These are phyloP conservation scores for Quercus phellos DNA, from an alignment of 331 rosid species.

Conservation along the genomic window DNA sequence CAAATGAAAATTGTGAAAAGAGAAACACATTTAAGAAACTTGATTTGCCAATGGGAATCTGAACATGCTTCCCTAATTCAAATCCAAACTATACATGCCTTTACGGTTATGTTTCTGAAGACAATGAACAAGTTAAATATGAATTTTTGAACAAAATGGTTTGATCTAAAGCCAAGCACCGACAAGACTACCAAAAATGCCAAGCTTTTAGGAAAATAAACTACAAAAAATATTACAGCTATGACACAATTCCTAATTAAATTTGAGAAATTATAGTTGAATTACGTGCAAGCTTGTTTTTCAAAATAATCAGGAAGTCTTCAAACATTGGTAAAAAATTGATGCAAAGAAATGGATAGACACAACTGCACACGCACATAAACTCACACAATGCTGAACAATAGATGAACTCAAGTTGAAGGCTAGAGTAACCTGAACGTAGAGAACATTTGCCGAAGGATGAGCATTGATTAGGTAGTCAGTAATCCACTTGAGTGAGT, in stretches of 20 bases:
- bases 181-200: conserved; percentile 8
- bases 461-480: conserved; percentile 83
- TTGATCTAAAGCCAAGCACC: conserved; percentile 7
- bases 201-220: not conserved
- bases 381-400: not conserved
- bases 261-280: not conserved
- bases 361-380: not conserved
- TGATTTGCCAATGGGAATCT: not conserved
- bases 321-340: not conserved
- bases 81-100: not conserved
- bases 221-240: not conserved
- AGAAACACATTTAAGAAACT: not conserved
- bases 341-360: not conserved
- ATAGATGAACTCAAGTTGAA: not conserved
- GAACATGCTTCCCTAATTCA: not conserved
- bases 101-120: no score
- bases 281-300: not conserved
- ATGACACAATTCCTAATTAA: not conserved
- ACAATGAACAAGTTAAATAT: not conserved
- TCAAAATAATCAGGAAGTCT: not conserved
- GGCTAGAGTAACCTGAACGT: conserved; percentile 62
- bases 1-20: conserved; percentile 13
- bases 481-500: conserved; percentile 86
- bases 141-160: conserved; percentile 1
- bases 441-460: conserved; percentile 71